A percentile compares a stretch with the other conserved stretches of the same genome.
Evolutionary conservation across 345 rosid genomes (phyloP).

Genomic region (Linum tenue): DNA sequence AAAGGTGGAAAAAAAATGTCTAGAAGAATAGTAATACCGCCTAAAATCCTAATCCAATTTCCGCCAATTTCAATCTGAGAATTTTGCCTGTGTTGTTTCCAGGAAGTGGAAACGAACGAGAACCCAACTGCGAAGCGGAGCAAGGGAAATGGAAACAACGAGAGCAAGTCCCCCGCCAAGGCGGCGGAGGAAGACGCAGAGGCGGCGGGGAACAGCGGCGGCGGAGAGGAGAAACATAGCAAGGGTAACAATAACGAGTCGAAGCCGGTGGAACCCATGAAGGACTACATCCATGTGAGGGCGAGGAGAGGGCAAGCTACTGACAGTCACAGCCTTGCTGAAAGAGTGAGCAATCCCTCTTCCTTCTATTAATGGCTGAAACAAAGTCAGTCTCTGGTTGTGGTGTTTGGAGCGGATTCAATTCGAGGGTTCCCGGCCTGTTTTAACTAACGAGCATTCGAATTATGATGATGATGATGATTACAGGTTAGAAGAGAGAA

Average conservation of each 20-base stretch:
- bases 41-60: not conserved
- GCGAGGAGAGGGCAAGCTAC: conserved; percentile 98
- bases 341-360: conserved; percentile 53
- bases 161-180: conserved; percentile 11
- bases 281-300: conserved; percentile 89
- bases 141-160: conserved; percentile 28
- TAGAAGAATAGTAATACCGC: not conserved
- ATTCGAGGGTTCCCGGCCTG: no score
- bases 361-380: no score
- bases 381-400: no score
- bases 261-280: conserved; percentile 40
- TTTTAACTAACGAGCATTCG: no score
- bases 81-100: not conserved
- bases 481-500: conserved; percentile 81
- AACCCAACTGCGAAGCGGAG: conserved; percentile 27
- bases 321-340: conserved; percentile 92
- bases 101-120: conserved; percentile 35
- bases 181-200: conserved; percentile 27
- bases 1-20: conserved; percentile 20
- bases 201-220: not conserved
- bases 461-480: no score
- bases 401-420: no score
- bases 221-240: conserved; percentile 16
- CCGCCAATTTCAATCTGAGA: not conserved
- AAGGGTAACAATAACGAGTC: no score